Conservation (phyloP, 2,329 filamentous ascomycete genomes). For the Dothiorella sarmentorum region DNA sequence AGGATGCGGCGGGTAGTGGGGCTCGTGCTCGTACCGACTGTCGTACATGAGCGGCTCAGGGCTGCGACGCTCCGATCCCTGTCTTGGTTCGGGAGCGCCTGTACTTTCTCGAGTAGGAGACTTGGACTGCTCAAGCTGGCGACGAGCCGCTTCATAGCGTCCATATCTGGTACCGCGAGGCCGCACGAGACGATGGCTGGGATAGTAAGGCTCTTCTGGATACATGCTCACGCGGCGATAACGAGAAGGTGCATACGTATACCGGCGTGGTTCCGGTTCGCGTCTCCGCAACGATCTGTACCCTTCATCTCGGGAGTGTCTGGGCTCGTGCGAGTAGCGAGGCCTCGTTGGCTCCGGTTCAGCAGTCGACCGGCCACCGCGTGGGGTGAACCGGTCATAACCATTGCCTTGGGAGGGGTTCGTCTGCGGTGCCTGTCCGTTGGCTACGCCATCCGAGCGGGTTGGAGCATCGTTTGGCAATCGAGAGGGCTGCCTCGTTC, state of each 20-base stretch:
- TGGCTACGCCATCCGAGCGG: background rate
- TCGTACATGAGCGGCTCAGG: background rate
- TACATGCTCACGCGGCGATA: conserved; percentile 13
- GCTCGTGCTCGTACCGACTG: background rate
- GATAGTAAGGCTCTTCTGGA: conserved; percentile 7
- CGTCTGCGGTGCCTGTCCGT: background rate
- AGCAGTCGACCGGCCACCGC: background rate
- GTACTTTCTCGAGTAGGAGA: conserved; percentile 11
- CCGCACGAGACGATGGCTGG: background rate
- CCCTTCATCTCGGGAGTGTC: background rate
- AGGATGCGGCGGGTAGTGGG: background rate
- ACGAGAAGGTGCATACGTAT: conserved; percentile 13
- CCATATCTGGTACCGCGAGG: conserved; percentile 13
- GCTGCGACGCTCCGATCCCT: background rate
- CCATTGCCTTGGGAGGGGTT: background rate
- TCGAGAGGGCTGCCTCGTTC: conserved; percentile 1
- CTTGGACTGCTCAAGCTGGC: conserved; percentile 15
- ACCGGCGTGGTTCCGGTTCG: conserved; percentile 8
- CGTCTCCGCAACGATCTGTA: background rate
- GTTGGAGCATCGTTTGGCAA: background rate
- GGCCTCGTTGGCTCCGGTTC: background rate
- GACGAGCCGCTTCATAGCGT: conserved; percentile 16
- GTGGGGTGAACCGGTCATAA: background rate
- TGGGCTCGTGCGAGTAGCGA: background rate
- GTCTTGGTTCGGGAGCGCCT: background rate